A percentile compares a stretch with the other conserved stretches of the same genome.
phyloP scores from a whole-genome alignment of 2,329 filamentous ascomycete species.

The Cryoendolithus antarcticus region DNA sequence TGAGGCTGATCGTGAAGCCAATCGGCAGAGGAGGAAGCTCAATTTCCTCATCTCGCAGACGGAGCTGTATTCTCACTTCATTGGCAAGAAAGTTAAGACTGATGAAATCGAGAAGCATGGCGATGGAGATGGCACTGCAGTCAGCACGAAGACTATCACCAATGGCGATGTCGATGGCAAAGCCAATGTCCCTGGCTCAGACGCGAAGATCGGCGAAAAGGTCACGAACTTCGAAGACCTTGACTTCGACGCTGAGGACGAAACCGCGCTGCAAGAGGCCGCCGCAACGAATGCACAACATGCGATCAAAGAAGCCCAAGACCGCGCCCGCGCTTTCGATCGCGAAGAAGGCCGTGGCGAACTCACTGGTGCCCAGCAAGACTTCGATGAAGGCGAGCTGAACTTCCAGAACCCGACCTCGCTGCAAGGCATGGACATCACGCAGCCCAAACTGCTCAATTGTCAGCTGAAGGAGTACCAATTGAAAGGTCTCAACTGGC shows the following conservation, averaged over 20 bases:
- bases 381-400: constrained; percentile 91
- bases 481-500: constrained; percentile 97
- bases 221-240: constrained; percentile 91
- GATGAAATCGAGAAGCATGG: constrained; percentile 86
- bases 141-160: constrained; percentile 43
- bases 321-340: constrained; percentile 88
- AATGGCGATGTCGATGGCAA: constrained; percentile 30
- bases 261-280: constrained; percentile 64
- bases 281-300: constrained; percentile 94
- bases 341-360: constrained; percentile 49
- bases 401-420: constrained; percentile 99
- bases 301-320: constrained; percentile 86
- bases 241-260: constrained; percentile 91
- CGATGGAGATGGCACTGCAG: constrained; percentile 55
- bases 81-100: constrained; percentile 98
- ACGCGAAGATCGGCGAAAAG: constrained; percentile 46
- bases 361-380: constrained; percentile 16
- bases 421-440: constrained; percentile 83
- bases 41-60: constrained; percentile 99
- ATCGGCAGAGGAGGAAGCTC: constrained; percentile 93
- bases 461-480: constrained; percentile 97
- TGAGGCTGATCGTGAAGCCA: constrained; percentile 93
- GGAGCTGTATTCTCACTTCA: constrained; percentile 97
- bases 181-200: constrained; percentile 36
- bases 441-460: constrained; percentile 85